phyloP scores from a whole-genome alignment of 257 asterid species.

The Voacanga thouarsii region DNA sequence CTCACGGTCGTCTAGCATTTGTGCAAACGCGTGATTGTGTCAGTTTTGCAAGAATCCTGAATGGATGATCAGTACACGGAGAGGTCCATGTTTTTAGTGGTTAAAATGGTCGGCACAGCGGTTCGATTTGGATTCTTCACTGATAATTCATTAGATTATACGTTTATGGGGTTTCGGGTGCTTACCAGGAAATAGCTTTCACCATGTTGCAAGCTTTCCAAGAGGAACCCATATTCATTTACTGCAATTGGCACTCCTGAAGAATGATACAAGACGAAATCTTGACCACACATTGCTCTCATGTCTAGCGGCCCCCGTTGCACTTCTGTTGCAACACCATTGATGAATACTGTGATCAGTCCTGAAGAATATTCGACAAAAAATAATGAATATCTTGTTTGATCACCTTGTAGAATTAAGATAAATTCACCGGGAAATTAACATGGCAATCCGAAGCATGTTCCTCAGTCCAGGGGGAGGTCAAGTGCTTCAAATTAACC shows the following conservation, averaged over 20 bases:
- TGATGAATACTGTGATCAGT: slow-evolving; percentile 58
- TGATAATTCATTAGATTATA: neutral
- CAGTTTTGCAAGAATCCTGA: neutral
- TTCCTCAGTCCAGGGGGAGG: neutral
- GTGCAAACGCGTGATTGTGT: neutral
- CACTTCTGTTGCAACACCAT: slow-evolving; percentile 65
- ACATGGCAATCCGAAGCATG: too few species aligned
- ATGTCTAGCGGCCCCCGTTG: slow-evolving; percentile 51
- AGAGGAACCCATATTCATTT: slow-evolving; percentile 52
- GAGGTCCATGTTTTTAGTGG: neutral
- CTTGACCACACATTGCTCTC: slow-evolving; percentile 49
- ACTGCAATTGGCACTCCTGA: slow-evolving; percentile 56
- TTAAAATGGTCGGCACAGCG: neutral
- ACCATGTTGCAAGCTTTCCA: slow-evolving; percentile 63
- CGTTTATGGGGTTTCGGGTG: neutral
- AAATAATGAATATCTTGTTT: neutral
- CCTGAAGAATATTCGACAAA: slow-evolving; percentile 25
- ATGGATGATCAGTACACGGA: neutral
- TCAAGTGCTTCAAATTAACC: neutral
- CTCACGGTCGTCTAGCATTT: too few species aligned
- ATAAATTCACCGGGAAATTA: too few species aligned
- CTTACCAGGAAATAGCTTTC: slow-evolving; percentile 81
- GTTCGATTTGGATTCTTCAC: neutral
- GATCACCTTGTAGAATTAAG: neutral
- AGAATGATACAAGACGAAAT: slow-evolving; percentile 47